Conservation (phyloP, 768 basidiomycete genomes). For the Hericium coralloides region DNA sequence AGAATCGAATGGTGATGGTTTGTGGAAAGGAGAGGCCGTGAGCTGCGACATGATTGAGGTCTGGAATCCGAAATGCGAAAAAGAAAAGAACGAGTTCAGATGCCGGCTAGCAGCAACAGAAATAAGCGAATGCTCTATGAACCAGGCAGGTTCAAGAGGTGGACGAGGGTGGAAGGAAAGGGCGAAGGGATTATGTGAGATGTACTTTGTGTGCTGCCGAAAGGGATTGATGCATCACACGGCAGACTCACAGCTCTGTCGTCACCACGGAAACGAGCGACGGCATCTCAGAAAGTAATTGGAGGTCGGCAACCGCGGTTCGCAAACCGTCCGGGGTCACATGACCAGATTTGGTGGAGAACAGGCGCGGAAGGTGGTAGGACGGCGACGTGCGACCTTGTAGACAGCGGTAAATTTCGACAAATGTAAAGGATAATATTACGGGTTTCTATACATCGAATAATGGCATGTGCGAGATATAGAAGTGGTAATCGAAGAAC, state of each 20-base stretch:
- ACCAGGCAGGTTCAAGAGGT: neutral
- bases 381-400: too few species aligned
- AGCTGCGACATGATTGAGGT: slow-evolving; percentile 18
- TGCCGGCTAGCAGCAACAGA: neutral
- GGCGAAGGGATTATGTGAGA: neutral
- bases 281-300: neutral
- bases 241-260: neutral
- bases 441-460: too few species aligned
- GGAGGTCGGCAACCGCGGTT: too few species aligned
- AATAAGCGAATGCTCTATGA: neutral
- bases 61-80: neutral
- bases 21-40: slow-evolving; percentile 27
- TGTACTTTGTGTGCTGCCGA: neutral
- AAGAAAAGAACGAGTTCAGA: neutral
- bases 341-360: too few species aligned
- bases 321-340: too few species aligned
- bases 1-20: slow-evolving; percentile 35
- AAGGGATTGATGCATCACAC: neutral
- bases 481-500: too few species aligned
- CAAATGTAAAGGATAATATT: too few species aligned
- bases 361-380: too few species aligned
- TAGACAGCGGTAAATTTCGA: too few species aligned
- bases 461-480: too few species aligned
- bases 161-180: neutral
- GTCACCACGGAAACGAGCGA: too few species aligned